Evolutionary conservation across 371 early-diverging fungal genomes (phyloP).

Genomic region (Umbelopsis sp.): DNA sequence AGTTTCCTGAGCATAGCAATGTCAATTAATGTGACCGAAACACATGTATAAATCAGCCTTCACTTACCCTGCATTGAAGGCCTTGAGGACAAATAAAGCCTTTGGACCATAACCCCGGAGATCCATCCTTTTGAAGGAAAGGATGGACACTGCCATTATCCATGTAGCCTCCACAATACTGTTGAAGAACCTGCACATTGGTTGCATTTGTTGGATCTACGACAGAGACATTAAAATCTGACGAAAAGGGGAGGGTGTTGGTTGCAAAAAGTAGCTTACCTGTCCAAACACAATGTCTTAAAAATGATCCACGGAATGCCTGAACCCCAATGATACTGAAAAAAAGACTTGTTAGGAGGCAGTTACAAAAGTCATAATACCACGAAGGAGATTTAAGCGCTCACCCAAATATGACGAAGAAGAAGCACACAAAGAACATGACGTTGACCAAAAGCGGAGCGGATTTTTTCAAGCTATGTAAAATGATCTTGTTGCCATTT

Average conservation of each 20-base stretch:
- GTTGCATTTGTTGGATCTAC: conserved; percentile 41
- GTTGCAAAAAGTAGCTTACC: conserved; percentile 26
- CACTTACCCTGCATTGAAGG: conserved; percentile 52
- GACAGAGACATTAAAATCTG: background rate
- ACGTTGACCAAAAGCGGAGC: conserved; percentile 65
- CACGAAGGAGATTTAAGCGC: background rate
- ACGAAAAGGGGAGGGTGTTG: background rate
- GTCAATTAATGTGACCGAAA: background rate
- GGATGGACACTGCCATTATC: conserved; percentile 25
- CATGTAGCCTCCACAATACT: conserved; percentile 57
- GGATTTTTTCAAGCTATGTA: conserved; percentile 66
- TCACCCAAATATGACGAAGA: conserved; percentile 68
- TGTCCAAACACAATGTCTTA: conserved; percentile 63
- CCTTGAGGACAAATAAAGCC: conserved; percentile 62
- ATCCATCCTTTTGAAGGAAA: conserved; percentile 31
- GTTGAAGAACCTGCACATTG: conserved; percentile 34
- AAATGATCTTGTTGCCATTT: conserved; percentile 61
- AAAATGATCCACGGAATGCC: conserved; percentile 67
- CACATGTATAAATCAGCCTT: background rate
- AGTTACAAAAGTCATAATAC: background rate
- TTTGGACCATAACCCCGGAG: conserved; percentile 44
- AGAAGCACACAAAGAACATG: conserved; percentile 63
- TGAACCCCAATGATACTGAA: conserved; percentile 65
- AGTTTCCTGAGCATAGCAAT: conserved; percentile 35
- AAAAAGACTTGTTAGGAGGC: background rate